Percentiles rank a stretch among this genome's conserved stretches.
Conservation (phyloP, 202 grass and related monocot species). For the Musa balbisiana region DNA sequence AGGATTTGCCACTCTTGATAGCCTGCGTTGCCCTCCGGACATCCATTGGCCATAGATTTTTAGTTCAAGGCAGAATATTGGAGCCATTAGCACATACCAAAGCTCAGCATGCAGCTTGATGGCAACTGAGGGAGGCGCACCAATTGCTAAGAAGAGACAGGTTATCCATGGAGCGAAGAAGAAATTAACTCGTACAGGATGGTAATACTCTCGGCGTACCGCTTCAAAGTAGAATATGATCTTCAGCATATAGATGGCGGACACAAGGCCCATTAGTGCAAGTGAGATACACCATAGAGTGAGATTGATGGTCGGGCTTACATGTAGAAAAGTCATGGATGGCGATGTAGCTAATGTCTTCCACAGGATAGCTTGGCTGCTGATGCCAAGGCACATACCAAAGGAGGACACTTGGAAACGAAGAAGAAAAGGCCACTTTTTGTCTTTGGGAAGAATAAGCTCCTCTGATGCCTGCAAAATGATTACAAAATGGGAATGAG, state of each 20-base stretch:
- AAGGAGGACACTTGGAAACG: background rate
- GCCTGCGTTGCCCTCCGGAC: background rate
- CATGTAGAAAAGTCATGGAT: conserved; percentile 2
- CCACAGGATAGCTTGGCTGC: conserved; percentile 11
- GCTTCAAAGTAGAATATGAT: conserved; percentile 19
- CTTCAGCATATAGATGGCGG: background rate
- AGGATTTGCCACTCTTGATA: conserved; percentile 3
- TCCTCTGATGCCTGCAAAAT: conserved; percentile 5
- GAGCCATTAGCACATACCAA: conserved; percentile 5
- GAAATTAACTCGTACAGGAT: conserved; percentile 3
- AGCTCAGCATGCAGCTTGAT: background rate
- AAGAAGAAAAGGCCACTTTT: conserved; percentile 12
- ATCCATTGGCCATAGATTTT: conserved; percentile 13
- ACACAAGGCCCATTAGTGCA: background rate
- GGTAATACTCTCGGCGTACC: conserved; percentile 6
- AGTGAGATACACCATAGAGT: background rate
- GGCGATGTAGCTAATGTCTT: background rate
- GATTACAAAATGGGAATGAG: background rate
- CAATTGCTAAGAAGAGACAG: conserved; percentile 4
- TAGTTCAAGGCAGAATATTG: conserved; percentile 3
- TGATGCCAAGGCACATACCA: conserved; percentile 13
- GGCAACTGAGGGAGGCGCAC: background rate
- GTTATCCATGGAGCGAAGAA: conserved; percentile 14
- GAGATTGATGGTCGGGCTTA: background rate
- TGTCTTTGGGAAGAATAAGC: conserved; percentile 3